phyloP scores from a whole-genome alignment of 257 asterid genomes.

The Solanum chilense region DNA sequence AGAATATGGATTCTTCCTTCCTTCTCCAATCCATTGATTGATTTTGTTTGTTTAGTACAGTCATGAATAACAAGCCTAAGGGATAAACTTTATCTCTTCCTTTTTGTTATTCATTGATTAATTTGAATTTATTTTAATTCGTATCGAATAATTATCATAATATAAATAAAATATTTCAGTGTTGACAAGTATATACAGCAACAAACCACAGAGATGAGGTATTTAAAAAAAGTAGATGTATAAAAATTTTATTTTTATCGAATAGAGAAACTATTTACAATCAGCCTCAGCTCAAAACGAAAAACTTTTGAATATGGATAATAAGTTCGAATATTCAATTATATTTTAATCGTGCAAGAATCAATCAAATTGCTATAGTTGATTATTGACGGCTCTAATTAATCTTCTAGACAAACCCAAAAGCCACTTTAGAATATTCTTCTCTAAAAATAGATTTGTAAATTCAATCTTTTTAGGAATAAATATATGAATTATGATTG shows the following conservation, averaged over 20 bases:
- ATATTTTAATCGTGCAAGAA: background rate
- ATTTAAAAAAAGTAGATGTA: background rate
- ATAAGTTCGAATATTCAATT: background rate
- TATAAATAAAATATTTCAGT: background rate
- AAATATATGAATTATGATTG: background rate
- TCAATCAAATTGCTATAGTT: background rate
- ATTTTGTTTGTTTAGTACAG: background rate
- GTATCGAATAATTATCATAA: background rate
- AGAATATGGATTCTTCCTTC: background rate
- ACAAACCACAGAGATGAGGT: background rate
- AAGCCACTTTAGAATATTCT: background rate
- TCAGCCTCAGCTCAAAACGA: accelerated
- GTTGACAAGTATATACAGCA: background rate
- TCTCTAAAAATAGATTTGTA: background rate
- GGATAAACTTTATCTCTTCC: background rate
- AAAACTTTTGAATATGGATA: background rate
- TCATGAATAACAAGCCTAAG: background rate
- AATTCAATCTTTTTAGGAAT: background rate
- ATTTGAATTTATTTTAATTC: background rate
- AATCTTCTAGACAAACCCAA: background rate
- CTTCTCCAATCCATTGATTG: background rate
- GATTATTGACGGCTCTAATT: background rate
- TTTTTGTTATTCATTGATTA: background rate
- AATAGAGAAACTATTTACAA: background rate
- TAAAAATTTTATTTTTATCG: background rate